Evolutionary conservation across 306 rosid genomes (phyloP).

Genomic region (Gastrolobium bilobum): DNA sequence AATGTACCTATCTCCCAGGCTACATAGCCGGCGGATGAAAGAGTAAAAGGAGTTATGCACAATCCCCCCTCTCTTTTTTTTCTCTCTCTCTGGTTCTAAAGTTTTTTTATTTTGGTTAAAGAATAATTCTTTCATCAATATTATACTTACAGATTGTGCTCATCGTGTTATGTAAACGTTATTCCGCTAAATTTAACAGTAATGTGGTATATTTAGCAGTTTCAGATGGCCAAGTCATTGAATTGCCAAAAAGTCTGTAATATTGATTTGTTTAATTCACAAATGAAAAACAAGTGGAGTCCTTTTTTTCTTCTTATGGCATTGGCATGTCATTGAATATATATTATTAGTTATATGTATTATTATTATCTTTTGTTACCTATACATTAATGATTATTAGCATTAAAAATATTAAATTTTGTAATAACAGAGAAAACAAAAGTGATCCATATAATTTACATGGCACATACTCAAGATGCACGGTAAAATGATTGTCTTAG

Average conservation of each 20-base stretch:
- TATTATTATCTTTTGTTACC: neutral
- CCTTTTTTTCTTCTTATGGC: neutral
- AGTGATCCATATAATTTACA: neutral
- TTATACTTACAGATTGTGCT: constrained; percentile 9
- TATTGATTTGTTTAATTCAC: constrained; percentile 22
- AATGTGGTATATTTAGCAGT: constrained; percentile 16
- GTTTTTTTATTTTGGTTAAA: constrained; percentile 8
- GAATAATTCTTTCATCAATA: constrained; percentile 33
- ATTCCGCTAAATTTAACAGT: constrained; percentile 2
- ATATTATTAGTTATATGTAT: neutral
- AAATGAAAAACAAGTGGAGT: neutral
- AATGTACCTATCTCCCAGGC: neutral
- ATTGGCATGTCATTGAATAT: neutral
- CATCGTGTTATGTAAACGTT: neutral
- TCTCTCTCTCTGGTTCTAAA: neutral
- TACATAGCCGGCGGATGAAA: neutral
- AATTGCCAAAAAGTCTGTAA: neutral
- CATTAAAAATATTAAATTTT: neutral
- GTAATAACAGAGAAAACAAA: neutral
- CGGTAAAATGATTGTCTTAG: neutral
- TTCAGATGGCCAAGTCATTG: neutral
- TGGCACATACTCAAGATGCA: neutral
- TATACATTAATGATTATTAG: neutral
- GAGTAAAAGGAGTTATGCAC: too few species aligned
- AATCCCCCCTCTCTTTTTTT: too few species aligned